These are phyloP conservation scores for Citrus unshiu DNA, from an alignment of 345 rosid species.

Conservation along the genomic window DNA sequence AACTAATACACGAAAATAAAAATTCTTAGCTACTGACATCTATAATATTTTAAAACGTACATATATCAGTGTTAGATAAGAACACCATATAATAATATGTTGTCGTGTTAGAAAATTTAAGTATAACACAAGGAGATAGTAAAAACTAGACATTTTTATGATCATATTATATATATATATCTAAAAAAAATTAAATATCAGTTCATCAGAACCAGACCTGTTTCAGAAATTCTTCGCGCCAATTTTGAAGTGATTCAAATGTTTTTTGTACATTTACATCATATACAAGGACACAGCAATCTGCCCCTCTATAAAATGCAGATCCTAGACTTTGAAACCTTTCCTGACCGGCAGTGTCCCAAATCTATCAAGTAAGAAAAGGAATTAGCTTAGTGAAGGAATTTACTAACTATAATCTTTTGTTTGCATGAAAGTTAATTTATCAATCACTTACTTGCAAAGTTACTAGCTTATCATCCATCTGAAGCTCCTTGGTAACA, in stretches of 20 bases:
- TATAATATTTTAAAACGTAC: no score
- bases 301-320: constrained; percentile 89
- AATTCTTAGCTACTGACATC: no score
- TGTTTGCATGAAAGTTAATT: constrained; percentile 1
- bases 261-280: constrained; percentile 65
- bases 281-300: constrained; percentile 75
- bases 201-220: constrained; percentile 35
- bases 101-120: no score
- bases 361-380: constrained; percentile 41
- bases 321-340: constrained; percentile 85
- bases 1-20: background rate
- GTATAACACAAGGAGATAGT: no score
- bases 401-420: background rate
- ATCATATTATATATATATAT: no score
- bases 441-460: constrained; percentile 51
- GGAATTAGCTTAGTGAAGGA: background rate
- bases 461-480: constrained; percentile 72
- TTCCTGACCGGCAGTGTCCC: constrained; percentile 99
- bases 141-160: no score
- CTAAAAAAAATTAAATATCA: no score
- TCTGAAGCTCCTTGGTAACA: constrained; percentile 78
- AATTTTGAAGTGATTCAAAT: constrained; percentile 60
- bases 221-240: constrained; percentile 72
- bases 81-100: no score
- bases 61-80: no score